phyloP scores from a whole-genome alignment of 2,329 filamentous ascomycete species.

The Xylariaceae sp. region DNA sequence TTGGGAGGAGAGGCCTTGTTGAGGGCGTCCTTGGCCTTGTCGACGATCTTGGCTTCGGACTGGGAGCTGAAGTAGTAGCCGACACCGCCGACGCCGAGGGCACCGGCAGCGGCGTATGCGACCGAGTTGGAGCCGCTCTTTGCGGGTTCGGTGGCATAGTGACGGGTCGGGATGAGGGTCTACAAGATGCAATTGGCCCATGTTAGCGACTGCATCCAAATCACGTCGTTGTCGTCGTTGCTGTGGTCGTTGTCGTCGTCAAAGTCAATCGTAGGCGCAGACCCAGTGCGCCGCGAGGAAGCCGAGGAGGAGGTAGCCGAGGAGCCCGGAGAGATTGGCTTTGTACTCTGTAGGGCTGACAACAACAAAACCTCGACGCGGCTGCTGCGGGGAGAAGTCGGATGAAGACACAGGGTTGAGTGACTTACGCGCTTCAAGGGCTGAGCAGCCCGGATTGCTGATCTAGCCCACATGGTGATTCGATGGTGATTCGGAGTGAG shows the following conservation, averaged over 20 bases:
- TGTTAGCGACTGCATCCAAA: neutral
- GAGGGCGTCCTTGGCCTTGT: constrained; percentile 45
- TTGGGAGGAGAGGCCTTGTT: constrained; percentile 36
- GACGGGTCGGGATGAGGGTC: constrained; percentile 27
- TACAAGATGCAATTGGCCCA: constrained; percentile 19
- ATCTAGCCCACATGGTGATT: constrained; percentile 56
- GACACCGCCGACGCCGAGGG: constrained; percentile 55
- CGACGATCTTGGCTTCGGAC: constrained; percentile 56
- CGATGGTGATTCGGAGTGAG: neutral
- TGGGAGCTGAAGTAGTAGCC: constrained; percentile 56
- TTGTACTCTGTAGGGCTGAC: constrained; percentile 5
- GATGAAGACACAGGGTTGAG: constrained; percentile 6
- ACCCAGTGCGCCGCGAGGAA: neutral
- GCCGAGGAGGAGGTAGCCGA: neutral
- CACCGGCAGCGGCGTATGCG: constrained; percentile 61
- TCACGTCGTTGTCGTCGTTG: no score
- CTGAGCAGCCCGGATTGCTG: constrained; percentile 52
- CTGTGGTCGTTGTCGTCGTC: no score
- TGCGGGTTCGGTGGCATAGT: constrained; percentile 66
- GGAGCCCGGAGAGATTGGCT: neutral
- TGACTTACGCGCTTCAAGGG: constrained; percentile 54
- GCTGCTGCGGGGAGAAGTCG: neutral
- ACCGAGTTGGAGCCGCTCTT: constrained; percentile 58
- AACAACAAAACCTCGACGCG: no score
- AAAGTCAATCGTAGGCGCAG: no score